Evolutionary conservation across 306 rosid species (phyloP), one percentile per base, ranked within the genome.

Genomic region (Prosopis cineraria): DNA sequence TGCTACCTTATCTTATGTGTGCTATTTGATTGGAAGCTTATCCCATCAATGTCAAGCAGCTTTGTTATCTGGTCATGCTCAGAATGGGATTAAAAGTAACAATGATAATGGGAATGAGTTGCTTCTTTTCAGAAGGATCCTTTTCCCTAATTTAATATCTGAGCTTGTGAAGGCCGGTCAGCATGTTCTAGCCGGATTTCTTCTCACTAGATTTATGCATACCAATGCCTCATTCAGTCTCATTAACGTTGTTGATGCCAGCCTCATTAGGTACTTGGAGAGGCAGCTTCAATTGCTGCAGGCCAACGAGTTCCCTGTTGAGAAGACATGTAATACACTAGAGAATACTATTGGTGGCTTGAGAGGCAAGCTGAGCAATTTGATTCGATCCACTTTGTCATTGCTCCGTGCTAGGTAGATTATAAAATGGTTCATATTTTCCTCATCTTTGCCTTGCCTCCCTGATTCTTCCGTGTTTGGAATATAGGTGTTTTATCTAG

Each of bases 101-200:
- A 82, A 64, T 65, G 87, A 85, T 47, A 79, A 55, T 29, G 88
- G 84, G 64, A 75, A 78, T 43, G 88, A 73, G 68, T 74, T 78
- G n/a, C 82, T 80, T 27, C 77, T 84, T 70, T 91, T 90, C 63
- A 84, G 85, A 84, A 86, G 83, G 73, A 59, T 87, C 43, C 74
- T 87, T 70, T 86, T 96, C 81, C 99, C 99, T 24, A 45, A 50
- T 70, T 86, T 96, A 64, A 47, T 93, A 78, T 79, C 96, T 7
- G 97, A 93, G 89, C 94, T 93, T 60, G 96, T 96, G 79, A 93
- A 85, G 85, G 93, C 94, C 50, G 96, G 85, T 85, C 98, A 96
- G 85, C 89, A 88, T 55, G 84, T 96, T 81, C 85, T 96, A 24
- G 98, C 98, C 10, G 98, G 94, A 75, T 88, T 91, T 60, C 44